These are phyloP conservation scores for Candida sp. DNA, from an alignment of 1,139 yeast species.

Conservation along the genomic window DNA sequence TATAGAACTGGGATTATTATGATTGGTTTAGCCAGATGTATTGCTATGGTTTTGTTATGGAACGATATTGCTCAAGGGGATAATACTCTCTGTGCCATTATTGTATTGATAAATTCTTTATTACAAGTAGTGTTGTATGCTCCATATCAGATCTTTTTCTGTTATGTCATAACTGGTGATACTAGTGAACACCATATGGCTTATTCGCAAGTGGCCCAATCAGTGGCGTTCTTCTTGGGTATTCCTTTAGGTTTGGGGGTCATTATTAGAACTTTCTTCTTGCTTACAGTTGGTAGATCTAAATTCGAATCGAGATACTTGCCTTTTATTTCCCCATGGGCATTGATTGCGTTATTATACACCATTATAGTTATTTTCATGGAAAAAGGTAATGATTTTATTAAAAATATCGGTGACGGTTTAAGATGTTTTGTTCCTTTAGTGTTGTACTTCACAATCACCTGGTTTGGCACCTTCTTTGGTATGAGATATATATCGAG, in stretches of 20 bases:
- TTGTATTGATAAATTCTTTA: constrained; percentile 51
- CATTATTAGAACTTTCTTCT: constrained; percentile 24
- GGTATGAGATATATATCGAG: constrained; percentile 26
- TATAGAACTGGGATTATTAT: constrained; percentile 53
- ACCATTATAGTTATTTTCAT: constrained; percentile 54
- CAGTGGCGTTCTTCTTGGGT: constrained; percentile 54
- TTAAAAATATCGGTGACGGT: constrained; percentile 48
- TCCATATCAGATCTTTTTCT: constrained; percentile 40
- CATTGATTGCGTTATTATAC: constrained; percentile 50
- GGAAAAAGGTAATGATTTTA: constrained; percentile 48
- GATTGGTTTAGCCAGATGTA: constrained; percentile 61
- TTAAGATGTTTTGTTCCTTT: constrained; percentile 52
- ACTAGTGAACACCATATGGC: constrained; percentile 3
- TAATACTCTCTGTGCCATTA: constrained; percentile 46
- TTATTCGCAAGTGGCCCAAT: constrained; percentile 36
- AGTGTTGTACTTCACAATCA: constrained; percentile 37
- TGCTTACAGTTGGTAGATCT: constrained; percentile 13
- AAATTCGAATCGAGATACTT: constrained; percentile 28
- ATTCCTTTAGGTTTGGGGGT: constrained; percentile 50
- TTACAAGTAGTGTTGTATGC: constrained; percentile 54
- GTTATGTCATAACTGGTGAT: constrained; percentile 27
- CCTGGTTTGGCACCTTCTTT: constrained; percentile 34
- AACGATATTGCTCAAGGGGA: constrained; percentile 56
- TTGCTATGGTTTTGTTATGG: constrained; percentile 67
- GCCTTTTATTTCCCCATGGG: constrained; percentile 45